Evolutionary conservation across 345 rosid species (phyloP).

Genomic region (Nasturtium officinale): DNA sequence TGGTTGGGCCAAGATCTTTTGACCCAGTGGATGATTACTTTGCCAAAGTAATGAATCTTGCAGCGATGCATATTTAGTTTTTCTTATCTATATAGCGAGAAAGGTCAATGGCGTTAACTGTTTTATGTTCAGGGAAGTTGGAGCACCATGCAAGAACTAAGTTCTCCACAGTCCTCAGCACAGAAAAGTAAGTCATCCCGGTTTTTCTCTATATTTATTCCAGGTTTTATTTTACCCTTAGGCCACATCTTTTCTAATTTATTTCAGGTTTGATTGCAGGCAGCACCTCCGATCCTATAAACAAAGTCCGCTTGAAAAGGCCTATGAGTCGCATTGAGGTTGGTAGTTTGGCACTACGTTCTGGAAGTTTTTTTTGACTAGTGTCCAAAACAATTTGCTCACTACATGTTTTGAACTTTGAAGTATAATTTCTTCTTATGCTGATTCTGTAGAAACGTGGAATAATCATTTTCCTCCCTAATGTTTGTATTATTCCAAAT

Average conservation of each 20-base stretch:
- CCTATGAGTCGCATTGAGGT: constrained; percentile 95
- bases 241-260: constrained; percentile 7
- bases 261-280: constrained; percentile 51
- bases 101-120: constrained; percentile 41
- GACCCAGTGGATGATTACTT: constrained; percentile 70
- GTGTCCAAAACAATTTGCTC: not conserved
- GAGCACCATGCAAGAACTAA: constrained; percentile 55
- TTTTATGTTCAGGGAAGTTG: constrained; percentile 66
- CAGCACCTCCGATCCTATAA: constrained; percentile 57
- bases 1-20: constrained; percentile 57
- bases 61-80: constrained; percentile 18
- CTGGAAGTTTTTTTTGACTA: not conserved
- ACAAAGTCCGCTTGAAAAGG: constrained; percentile 75
- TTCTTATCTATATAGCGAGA: constrained; percentile 10
- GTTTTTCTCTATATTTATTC: constrained; percentile 2
- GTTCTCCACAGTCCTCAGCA: constrained; percentile 53
- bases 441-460: constrained; percentile 8
- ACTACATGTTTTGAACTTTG: not conserved
- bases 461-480: not conserved
- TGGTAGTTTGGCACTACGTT: constrained; percentile 33
- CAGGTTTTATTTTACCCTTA: not conserved
- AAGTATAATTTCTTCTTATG: not conserved
- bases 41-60: constrained; percentile 64
- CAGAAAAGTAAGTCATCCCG: constrained; percentile 34
- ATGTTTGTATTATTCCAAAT: not conserved